Evolutionary conservation across 2,329 filamentous ascomycete species (phyloP), one percentile per base, ranked within the genome.

Genomic region (Alternaria novae-zelandiae): DNA sequence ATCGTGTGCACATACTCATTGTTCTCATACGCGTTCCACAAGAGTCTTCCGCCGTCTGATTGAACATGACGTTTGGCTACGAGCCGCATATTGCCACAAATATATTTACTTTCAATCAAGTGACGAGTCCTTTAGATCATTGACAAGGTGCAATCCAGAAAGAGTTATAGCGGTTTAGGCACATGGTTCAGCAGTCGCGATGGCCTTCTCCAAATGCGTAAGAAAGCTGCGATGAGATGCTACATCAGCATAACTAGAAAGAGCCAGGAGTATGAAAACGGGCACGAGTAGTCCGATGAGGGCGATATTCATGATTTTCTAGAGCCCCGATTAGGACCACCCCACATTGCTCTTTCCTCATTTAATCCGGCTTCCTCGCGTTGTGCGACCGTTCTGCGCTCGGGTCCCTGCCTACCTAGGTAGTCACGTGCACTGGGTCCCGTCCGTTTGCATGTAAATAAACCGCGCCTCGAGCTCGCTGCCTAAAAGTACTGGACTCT

Each of bases 401-500:
- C 23, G 21, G 41, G 20, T n/a, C 20, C 17, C 23, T 46, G 50
- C 26, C 26, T 23, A 30, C 12, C 12, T 30, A 13, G 28, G 28
- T 30, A 30, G 21, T 36, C 50, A 59, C n/a, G 49, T 54, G 57
- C 17, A 45, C n/a, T n/a, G 9, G 8, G 15, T 15, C 23, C 11
- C 28, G 13, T n/a, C 43, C 43, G 57, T 59, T 55, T 55, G 57
- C 41, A 55, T 15, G 53, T 30, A 46, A 46, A 54, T 11, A 59
- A 15, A 8, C 28, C 25, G 57, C n/a, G 17, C 21, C 30, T 53
- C 28, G 17, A 51, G 25, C 26, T 59, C 13, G 23, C 41, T 20
- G 23, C 15, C 26, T n/a, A 23, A 26, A 3, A 28, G 2, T 10
- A 41, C 32, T 41, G 15, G 2, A n/a, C 15, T 41, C 32, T 9